phyloP scores from a whole-genome alignment of 2,329 filamentous ascomycete genomes.

The Conoideocrella luteorostrata region DNA sequence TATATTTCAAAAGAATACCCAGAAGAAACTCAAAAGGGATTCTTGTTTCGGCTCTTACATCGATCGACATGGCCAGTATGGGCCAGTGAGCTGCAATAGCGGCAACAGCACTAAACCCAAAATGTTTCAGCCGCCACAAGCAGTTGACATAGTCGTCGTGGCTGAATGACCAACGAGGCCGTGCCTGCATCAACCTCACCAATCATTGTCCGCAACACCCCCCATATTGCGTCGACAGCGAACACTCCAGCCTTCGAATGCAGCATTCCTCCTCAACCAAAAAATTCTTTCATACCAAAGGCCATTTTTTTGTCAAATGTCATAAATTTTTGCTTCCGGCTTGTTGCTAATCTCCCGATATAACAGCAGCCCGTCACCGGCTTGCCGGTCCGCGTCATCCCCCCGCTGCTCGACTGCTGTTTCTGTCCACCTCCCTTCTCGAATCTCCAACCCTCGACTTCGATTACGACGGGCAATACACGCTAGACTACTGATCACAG shows the following conservation, averaged over 20 bases:
- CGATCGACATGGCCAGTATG: too few species aligned
- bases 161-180: too few species aligned
- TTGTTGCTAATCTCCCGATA: not conserved
- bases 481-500: not conserved
- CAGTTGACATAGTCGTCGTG: too few species aligned
- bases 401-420: not conserved
- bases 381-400: constrained; percentile 1
- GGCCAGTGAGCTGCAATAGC: too few species aligned
- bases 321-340: not conserved
- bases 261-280: not conserved
- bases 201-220: not conserved
- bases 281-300: not conserved
- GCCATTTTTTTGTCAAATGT: not conserved
- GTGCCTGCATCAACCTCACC: not conserved
- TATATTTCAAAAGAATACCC: too few species aligned
- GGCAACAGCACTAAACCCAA: too few species aligned
- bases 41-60: too few species aligned
- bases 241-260: not conserved
- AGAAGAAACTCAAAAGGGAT: too few species aligned
- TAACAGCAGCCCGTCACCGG: not conserved
- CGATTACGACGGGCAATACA: too few species aligned
- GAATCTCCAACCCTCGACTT: too few species aligned
- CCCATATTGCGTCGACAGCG: not conserved
- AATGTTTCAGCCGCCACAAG: too few species aligned
- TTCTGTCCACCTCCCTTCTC: not conserved